These are phyloP conservation scores for Candida multigemmis DNA, from an alignment of 805 yeast genomes.

Conservation along the genomic window DNA sequence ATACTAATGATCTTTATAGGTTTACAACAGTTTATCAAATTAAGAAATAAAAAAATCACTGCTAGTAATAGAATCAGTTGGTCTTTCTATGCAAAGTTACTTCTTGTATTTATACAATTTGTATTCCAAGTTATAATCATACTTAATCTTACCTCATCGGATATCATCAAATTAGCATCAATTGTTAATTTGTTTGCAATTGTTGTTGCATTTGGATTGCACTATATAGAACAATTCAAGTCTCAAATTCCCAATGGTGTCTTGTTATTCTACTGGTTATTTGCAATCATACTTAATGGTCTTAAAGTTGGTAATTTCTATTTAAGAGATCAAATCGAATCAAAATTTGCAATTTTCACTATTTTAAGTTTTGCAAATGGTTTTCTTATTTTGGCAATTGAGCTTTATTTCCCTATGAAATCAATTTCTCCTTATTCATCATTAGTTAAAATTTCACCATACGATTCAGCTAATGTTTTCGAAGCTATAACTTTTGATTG, in stretches of 20 bases:
- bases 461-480: slow-evolving; percentile 58
- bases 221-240: slow-evolving; percentile 67
- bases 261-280: slow-evolving; percentile 69
- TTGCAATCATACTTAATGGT: slow-evolving; percentile 38
- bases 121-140: slow-evolving; percentile 19
- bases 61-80: slow-evolving; percentile 21
- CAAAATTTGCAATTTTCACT: slow-evolving; percentile 13
- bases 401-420: slow-evolving; percentile 27
- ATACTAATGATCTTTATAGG: slow-evolving; percentile 37
- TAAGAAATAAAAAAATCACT: slow-evolving; percentile 17
- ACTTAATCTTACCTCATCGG: slow-evolving; percentile 7
- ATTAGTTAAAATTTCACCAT: slow-evolving; percentile 23
- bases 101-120: slow-evolving; percentile 29
- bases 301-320: slow-evolving; percentile 33
- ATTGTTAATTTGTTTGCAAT: slow-evolving; percentile 30
- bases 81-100: slow-evolving; percentile 34
- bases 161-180: slow-evolving; percentile 16
- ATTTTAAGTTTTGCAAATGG: slow-evolving; percentile 28
- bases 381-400: slow-evolving; percentile 34
- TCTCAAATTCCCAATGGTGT: slow-evolving; percentile 57
- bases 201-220: slow-evolving; percentile 44
- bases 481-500: slow-evolving; percentile 76
- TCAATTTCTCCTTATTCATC: slow-evolving; percentile 14
- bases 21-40: slow-evolving; percentile 17
- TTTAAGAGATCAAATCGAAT: slow-evolving; percentile 21